Evolutionary conservation across 768 basidiomycete genomes (phyloP).

Genomic region (Xerocomellus amylosporus): DNA sequence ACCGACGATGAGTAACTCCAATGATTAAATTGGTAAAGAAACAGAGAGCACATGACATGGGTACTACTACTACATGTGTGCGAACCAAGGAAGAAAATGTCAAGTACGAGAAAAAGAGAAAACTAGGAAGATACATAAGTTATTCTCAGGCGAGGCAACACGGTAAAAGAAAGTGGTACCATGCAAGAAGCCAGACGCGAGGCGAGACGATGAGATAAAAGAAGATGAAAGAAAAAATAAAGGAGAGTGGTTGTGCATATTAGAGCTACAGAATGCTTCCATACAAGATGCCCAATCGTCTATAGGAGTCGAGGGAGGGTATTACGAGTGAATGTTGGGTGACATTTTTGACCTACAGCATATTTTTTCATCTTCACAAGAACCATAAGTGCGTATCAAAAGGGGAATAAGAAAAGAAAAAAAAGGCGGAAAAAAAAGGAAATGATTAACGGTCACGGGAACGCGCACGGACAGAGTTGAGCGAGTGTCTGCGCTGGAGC

Average conservation of each 20-base stretch:
- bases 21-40: not conserved
- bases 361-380: constrained; percentile 6
- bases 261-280: constrained; percentile 30
- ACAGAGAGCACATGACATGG: constrained; percentile 18
- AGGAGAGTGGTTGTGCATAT: constrained; percentile 22
- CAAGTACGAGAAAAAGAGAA: not conserved
- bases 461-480: constrained; percentile 24
- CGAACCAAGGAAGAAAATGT: constrained; percentile 3
- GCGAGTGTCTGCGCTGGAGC: constrained; percentile 51
- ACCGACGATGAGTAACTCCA: not conserved
- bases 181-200: not conserved
- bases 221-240: constrained; percentile 3
- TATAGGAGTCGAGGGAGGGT: constrained; percentile 12
- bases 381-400: constrained; percentile 7
- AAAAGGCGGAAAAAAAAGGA: not conserved
- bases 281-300: constrained; percentile 22
- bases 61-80: constrained; percentile 29
- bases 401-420: not conserved
- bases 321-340: constrained; percentile 12
- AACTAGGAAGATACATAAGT: constrained; percentile 21
- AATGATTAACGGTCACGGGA: constrained; percentile 22
- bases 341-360: constrained; percentile 2
- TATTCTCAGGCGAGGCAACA: constrained; percentile 8
- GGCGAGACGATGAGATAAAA: not conserved
- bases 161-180: constrained; percentile 10